These are phyloP conservation scores for Posidonia oceanica DNA, from an alignment of 116 monocot genomes.

Conservation along the genomic window DNA sequence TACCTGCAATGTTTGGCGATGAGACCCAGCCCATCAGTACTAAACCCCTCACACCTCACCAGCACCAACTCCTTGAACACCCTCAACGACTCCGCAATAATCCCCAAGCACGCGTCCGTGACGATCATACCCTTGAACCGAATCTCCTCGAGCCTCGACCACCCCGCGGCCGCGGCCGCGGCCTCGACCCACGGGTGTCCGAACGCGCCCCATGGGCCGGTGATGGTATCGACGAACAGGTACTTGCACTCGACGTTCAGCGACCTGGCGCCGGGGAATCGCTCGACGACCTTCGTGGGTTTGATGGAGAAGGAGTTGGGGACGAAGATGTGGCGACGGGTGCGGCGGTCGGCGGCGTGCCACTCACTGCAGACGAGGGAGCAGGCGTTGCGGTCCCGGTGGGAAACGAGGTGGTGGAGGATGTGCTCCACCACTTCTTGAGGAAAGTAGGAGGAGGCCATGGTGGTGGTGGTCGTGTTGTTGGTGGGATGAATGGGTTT, in stretches of 20 bases:
- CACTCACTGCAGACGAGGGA: conserved; percentile 49
- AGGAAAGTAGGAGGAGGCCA: conserved; percentile 20
- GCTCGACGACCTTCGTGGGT: conserved; percentile 20
- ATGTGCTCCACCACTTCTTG: conserved; percentile 68
- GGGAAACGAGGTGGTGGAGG: conserved; percentile 28
- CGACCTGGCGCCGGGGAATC: conserved; percentile 35
- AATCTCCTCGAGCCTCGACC: conserved; percentile 50
- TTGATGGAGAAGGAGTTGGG: conserved; percentile 47
- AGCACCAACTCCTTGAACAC: conserved; percentile 46
- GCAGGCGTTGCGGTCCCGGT: conserved; percentile 45
- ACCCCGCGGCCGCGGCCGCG: conserved; percentile 15
- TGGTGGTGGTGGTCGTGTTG: too few species aligned
- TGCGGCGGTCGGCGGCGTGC: conserved; percentile 33
- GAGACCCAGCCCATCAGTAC: conserved; percentile 56
- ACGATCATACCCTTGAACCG: conserved; percentile 75
- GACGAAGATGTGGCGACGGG: conserved; percentile 36
- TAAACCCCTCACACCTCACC: conserved; percentile 68
- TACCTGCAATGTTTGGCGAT: conserved; percentile 64
- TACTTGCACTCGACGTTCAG: conserved; percentile 53
- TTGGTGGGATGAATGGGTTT: too few species aligned
- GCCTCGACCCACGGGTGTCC: conserved; percentile 48
- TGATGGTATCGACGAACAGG: conserved; percentile 38
- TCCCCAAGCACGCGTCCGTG: conserved; percentile 43
- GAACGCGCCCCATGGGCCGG: conserved; percentile 47
- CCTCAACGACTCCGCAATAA: conserved; percentile 48